Base-by-base conservation (phyloP, 2,329 filamentous ascomycete genomes). In the Neoascochyta sp. region DNA sequence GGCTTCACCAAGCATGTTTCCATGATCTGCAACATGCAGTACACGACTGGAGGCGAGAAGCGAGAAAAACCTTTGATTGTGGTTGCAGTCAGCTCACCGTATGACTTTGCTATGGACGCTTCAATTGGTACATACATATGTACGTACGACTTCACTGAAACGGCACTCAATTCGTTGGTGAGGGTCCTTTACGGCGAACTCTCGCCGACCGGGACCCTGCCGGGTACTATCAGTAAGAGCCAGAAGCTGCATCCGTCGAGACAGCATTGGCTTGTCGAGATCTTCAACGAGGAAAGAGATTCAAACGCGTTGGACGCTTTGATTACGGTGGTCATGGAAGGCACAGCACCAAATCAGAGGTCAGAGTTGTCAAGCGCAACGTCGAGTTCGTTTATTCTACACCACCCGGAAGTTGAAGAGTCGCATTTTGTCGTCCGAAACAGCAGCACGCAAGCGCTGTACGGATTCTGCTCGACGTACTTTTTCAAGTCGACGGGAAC, bases 1-100 rank as follows among this genome's bases (percentile, higher is more conserved):
- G 88, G 88, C 0, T 96, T 96, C 57, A 90, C 90, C 2, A 96
- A 95, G 59, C 90, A 96, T 46, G 86, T 95, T 7, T 83, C 89
- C 9, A 92, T 94, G 83, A 90, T 95, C 65, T 95, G 89, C 64
- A 86, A 85, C 13, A 83, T 88, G 77, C 74, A 87, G 34, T 71
- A 69, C 40, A 78, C 80, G 5, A 79, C 81, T 5, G 76, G 76
- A 9, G 84, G 84, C 2, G 84, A 88, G 54, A 86, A 66, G 34
- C 65, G 69, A 7, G 74, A 92, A 60, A 95, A 94, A 64, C 86
- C 89, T 1, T 67, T 95, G 20, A 81, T 95, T 14, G 90, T 95
- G 3, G 83, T 95, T 6, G 85, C 90, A 1, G 89, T 94, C 46
- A 95, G 88, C 63, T 95, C 89, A 1, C 90, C 90, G 0, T 96